Conservation (phyloP, 495 filamentous ascomycete species). For the Xylaria bambusicola region DNA sequence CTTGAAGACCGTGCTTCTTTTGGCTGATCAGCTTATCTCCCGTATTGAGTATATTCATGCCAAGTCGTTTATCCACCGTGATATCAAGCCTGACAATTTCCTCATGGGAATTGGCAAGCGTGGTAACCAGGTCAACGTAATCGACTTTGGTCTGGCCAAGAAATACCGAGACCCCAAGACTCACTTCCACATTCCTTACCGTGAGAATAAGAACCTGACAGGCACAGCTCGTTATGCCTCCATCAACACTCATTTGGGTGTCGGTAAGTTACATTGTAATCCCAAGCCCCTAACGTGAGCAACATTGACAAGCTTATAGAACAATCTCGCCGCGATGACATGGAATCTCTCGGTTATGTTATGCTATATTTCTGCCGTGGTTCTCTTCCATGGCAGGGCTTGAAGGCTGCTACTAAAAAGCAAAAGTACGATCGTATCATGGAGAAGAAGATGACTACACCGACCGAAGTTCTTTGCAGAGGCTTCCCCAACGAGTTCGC, state of each 20-base stretch:
- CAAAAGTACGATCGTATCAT: slow-evolving; percentile 99
- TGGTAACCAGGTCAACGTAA: slow-evolving; percentile 99
- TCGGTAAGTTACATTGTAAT: slow-evolving; percentile 54
- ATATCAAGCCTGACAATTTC: slow-evolving; percentile 99
- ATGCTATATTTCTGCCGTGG: slow-evolving; percentile 99
- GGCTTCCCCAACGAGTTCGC: slow-evolving; percentile 99
- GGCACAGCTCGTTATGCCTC: slow-evolving; percentile 98
- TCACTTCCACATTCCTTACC: slow-evolving; percentile 99
- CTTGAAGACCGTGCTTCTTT: slow-evolving; percentile 96
- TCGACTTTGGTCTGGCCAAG: slow-evolving; percentile 99
- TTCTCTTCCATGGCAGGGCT: slow-evolving; percentile 97
- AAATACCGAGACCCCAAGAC: slow-evolving; percentile 99
- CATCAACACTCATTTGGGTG: slow-evolving; percentile 98
- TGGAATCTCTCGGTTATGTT: slow-evolving; percentile 99
- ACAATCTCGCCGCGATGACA: slow-evolving; percentile 98
- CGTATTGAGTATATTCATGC: slow-evolving; percentile 99
- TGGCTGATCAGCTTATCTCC: slow-evolving; percentile 98
- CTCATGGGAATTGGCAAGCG: slow-evolving; percentile 99
- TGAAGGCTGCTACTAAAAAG: slow-evolving; percentile 99
- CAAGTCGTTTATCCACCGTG: slow-evolving; percentile 99
- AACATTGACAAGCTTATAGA: slow-evolving; percentile 55
- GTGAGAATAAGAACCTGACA: slow-evolving; percentile 99
- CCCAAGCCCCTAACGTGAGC: slow-evolving; percentile 12
- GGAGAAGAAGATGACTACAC: slow-evolving; percentile 99
- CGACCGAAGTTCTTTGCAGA: slow-evolving; percentile 97